phyloP scores from a whole-genome alignment of 1,139 yeast species.

The Debaryomycetaceae sp. region DNA sequence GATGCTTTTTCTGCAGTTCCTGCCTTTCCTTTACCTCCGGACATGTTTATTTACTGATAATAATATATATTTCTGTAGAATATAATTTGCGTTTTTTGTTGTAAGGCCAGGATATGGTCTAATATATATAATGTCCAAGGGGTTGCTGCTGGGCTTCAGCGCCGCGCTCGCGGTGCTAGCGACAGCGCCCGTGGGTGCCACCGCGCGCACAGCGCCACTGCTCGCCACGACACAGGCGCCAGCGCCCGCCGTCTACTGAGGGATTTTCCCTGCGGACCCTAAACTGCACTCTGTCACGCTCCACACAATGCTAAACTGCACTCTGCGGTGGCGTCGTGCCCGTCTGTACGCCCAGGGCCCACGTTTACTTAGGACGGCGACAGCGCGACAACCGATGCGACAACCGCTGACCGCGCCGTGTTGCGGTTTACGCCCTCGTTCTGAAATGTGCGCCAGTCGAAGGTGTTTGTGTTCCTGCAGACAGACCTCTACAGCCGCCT shows the following conservation, averaged over 20 bases:
- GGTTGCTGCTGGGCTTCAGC: not conserved
- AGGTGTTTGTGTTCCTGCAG: not conserved
- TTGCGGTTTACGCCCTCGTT: not conserved
- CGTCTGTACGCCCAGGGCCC: not conserved
- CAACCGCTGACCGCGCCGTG: not conserved
- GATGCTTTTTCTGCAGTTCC: constrained; percentile 52
- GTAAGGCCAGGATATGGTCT: not conserved
- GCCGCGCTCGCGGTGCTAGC: not conserved
- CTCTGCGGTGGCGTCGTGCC: not conserved
- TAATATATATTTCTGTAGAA: not conserved
- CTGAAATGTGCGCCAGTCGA: not conserved
- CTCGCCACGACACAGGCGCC: not conserved
- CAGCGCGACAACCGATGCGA: not conserved
- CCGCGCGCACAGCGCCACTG: not conserved
- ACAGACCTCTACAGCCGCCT: not conserved
- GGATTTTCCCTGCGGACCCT: constrained; percentile 1
- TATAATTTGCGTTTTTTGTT: not conserved
- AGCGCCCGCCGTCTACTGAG: constrained; percentile 1
- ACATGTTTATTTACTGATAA: constrained; percentile 26
- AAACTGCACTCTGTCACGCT: not conserved
- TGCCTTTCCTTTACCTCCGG: constrained; percentile 56
- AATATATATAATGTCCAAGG: not conserved
- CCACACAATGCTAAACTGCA: constrained; percentile 3
- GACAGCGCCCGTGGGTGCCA: not conserved
- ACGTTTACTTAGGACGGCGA: not conserved